Conservation (phyloP, 1,284 basidiomycete genomes). For the Vanrija humicola region DNA sequence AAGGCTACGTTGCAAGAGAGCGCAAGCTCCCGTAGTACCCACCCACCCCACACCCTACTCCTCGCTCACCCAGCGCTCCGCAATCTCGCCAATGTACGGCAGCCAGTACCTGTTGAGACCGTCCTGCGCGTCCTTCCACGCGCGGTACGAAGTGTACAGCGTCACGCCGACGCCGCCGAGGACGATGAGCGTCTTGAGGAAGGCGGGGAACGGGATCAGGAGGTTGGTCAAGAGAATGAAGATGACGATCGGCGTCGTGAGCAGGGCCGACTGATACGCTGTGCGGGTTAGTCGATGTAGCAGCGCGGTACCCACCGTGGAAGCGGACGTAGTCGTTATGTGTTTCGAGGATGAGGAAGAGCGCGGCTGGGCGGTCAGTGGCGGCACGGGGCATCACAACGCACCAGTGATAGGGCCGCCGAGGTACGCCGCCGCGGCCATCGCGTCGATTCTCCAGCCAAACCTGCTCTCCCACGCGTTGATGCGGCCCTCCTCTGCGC, state of each 20-base stretch:
- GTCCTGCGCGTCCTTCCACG: conserved; percentile 63
- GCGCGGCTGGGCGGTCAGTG: conserved; percentile 53
- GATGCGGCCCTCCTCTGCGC: conserved; percentile 48
- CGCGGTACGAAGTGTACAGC: conserved; percentile 51
- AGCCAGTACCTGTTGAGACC: conserved; percentile 60
- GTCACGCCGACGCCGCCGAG: conserved; percentile 27
- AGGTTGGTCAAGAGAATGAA: conserved; percentile 62
- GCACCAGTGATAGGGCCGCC: conserved; percentile 70
- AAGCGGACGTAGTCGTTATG: conserved; percentile 76
- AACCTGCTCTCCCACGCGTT: conserved; percentile 70
- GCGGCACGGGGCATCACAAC: conserved; percentile 23
- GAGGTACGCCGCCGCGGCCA: conserved; percentile 65
- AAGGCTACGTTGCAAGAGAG: no score
- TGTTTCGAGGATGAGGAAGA: conserved; percentile 69
- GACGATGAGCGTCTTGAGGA: conserved; percentile 37
- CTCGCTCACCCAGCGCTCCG: conserved; percentile 68
- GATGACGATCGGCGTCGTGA: conserved; percentile 63
- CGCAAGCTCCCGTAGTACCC: not conserved
- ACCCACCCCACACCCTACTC: conserved; percentile 52
- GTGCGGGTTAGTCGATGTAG: conserved; percentile 1
- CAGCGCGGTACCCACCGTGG: conserved; percentile 56
- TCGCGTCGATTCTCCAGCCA: conserved; percentile 65
- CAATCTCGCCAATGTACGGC: conserved; percentile 64
- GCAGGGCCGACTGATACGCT: conserved; percentile 76
- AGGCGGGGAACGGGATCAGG: conserved; percentile 51